phyloP scores from a whole-genome alignment of 495 filamentous ascomycete genomes.

The Tuber aestivum region DNA sequence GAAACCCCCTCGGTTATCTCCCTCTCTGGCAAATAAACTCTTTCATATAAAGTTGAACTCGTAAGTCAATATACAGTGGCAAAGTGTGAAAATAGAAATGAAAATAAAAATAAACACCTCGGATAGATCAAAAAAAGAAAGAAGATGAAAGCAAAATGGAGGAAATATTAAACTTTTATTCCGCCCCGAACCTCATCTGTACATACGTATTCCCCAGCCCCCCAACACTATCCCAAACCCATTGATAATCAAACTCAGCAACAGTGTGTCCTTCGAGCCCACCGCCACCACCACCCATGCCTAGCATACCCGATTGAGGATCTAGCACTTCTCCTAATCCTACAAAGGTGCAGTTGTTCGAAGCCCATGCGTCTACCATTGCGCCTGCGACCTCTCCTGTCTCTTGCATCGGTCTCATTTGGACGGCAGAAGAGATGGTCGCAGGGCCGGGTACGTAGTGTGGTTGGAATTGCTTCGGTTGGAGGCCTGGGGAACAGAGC shows the following conservation, averaged over 20 bases:
- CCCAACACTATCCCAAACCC: slow-evolving; percentile 21
- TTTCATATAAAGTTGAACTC: background rate
- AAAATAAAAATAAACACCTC: background rate
- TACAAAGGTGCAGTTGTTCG: slow-evolving; percentile 44
- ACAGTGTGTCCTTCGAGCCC: slow-evolving; percentile 4
- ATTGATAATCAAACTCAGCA: slow-evolving; percentile 18
- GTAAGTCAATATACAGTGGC: background rate
- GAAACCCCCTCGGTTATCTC: background rate
- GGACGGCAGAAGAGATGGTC: background rate
- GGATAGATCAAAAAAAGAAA: background rate
- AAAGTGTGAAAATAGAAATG: background rate
- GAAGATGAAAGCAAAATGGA: background rate
- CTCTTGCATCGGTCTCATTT: slow-evolving; percentile 48
- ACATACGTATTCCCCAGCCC: slow-evolving; percentile 1
- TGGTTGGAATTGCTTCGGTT: background rate
- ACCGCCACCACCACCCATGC: background rate
- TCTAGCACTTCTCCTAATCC: slow-evolving; percentile 44
- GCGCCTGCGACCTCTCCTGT: slow-evolving; percentile 49
- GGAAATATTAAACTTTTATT: background rate
- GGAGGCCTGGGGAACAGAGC: background rate
- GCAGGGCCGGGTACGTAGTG: background rate
- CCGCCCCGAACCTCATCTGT: slow-evolving; percentile 50
- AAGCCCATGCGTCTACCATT: slow-evolving; percentile 49
- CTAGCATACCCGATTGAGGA: background rate
- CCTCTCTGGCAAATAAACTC: background rate